Evolutionary conservation across 129 eudicot genomes (phyloP).

Genomic region (Arctium minus): DNA sequence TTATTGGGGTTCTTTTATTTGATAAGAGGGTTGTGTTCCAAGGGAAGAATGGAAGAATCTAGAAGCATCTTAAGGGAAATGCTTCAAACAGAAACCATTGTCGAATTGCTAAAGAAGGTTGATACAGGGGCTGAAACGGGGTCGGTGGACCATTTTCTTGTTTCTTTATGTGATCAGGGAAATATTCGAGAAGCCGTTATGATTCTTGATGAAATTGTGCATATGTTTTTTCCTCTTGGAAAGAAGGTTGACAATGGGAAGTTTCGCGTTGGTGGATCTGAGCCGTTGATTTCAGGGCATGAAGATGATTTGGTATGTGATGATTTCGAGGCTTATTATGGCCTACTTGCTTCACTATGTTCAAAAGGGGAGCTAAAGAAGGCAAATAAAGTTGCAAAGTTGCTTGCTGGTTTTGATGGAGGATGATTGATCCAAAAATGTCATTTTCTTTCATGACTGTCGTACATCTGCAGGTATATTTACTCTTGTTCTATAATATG

Average conservation of each 20-base stretch:
- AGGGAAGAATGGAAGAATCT: constrained; percentile 98
- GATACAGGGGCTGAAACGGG: constrained; percentile 46
- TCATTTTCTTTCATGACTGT: constrained; percentile 1
- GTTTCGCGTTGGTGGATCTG: constrained; percentile 16
- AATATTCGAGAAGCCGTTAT: constrained; percentile 55
- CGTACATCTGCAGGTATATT: constrained; percentile 10
- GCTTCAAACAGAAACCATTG: constrained; percentile 58
- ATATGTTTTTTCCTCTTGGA: constrained; percentile 41
- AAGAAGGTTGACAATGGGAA: constrained; percentile 25
- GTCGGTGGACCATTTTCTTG: constrained; percentile 51
- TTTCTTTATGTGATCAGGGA: constrained; percentile 68
- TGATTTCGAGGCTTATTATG: constrained; percentile 47
- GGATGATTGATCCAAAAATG: constrained; percentile 13
- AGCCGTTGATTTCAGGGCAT: constrained; percentile 11
- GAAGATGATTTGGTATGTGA: constrained; percentile 27
- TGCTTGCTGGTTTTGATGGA: constrained; percentile 35
- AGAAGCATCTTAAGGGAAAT: constrained; percentile 68
- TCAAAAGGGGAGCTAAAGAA: constrained; percentile 53
- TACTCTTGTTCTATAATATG: not conserved
- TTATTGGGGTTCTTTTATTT: constrained; percentile 72
- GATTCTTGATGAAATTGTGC: constrained; percentile 62
- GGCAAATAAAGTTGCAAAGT: constrained; percentile 53
- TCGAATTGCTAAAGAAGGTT: constrained; percentile 49
- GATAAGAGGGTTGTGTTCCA: constrained; percentile 69
- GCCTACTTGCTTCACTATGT: constrained; percentile 39